Percentiles rank a stretch among this genome's conserved stretches.
Evolutionary conservation across 768 basidiomycete genomes (phyloP).

Genomic region (Boletus subparvulus): DNA sequence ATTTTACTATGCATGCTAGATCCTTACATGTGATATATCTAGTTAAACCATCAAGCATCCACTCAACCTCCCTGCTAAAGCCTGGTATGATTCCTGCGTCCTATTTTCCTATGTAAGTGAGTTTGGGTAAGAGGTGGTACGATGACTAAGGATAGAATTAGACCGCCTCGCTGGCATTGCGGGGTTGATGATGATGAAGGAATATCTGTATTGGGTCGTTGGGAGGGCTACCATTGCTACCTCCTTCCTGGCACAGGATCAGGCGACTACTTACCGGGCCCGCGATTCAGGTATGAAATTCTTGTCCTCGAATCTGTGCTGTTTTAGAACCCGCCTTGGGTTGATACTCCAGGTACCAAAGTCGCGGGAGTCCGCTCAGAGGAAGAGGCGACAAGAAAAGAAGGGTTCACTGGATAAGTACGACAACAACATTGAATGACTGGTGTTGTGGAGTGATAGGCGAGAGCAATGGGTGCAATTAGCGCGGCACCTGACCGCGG

Average conservation of each 20-base stretch:
- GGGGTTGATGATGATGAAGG: not conserved
- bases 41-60: not conserved
- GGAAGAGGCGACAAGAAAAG: not conserved
- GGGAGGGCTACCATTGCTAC: not conserved
- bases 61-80: not conserved
- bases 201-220: not conserved
- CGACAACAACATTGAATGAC: not conserved
- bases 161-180: not conserved
- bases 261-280: not conserved
- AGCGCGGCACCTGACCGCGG: not conserved
- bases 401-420: not conserved
- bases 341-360: not conserved
- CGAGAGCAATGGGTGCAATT: not conserved
- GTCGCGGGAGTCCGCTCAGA: not conserved
- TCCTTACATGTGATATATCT: slow-evolving; percentile 2
- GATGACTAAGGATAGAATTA: not conserved
- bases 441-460: not conserved
- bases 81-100: not conserved
- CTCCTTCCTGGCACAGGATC: not conserved
- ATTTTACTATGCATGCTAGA: slow-evolving; percentile 13
- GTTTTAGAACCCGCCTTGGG: too few species aligned
- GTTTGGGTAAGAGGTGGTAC: too few species aligned
- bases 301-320: not conserved
- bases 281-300: not conserved
- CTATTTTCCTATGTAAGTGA: not conserved